These are phyloP conservation scores for Arabidopsis suecica DNA, from an alignment of 345 rosid genomes.

Conservation along the genomic window DNA sequence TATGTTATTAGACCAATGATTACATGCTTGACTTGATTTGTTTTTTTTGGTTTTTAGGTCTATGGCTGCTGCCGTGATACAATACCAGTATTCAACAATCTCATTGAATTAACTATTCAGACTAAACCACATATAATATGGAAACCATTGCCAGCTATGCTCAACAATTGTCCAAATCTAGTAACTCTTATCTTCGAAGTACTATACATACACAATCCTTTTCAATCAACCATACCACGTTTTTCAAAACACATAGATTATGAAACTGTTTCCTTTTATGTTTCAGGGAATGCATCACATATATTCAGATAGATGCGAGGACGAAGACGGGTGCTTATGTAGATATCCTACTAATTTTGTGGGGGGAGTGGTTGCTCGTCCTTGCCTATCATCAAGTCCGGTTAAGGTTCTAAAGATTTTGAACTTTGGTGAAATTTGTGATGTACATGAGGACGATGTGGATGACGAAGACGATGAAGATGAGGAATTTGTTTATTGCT, in stretches of 20 bases:
- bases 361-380: background rate
- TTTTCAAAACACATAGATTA: background rate
- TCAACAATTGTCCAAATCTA: background rate
- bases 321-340: background rate
- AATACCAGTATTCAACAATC: background rate
- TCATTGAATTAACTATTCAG: background rate
- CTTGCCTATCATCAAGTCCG: background rate
- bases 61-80: background rate
- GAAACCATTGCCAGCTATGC: background rate
- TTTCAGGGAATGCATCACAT: background rate
- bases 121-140: background rate
- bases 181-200: slow-evolving; percentile 36
- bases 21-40: background rate
- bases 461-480: background rate
- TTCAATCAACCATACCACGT: background rate
- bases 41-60: background rate
- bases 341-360: no score
- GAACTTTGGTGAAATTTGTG: background rate
- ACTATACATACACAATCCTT: background rate
- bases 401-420: background rate
- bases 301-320: background rate
- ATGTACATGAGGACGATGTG: background rate
- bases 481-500: background rate
- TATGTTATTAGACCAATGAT: no score
- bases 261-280: background rate